Conservation (phyloP, 345 rosid genomes). For the Rhodamnia argentea region DNA sequence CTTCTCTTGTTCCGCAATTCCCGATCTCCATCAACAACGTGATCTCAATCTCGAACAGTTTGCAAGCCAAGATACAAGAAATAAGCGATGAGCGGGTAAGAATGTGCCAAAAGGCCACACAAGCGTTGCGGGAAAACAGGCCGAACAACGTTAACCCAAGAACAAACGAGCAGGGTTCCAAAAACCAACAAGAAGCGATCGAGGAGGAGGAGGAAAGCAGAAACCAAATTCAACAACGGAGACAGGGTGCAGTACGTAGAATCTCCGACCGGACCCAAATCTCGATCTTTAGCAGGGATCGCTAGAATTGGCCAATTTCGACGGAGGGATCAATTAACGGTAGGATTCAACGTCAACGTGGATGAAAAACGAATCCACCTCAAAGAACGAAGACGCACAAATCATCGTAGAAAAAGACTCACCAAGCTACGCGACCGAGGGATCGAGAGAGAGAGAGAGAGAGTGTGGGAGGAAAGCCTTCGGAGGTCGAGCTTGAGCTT, state of each 20-base stretch:
- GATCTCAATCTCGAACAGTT: not conserved
- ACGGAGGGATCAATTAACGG: not conserved
- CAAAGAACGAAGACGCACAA: not conserved
- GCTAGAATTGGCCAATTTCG: not conserved
- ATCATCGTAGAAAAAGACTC: not conserved
- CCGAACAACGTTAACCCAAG: not conserved
- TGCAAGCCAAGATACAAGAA: not conserved
- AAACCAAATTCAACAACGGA: not conserved
- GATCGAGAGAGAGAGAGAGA: not conserved
- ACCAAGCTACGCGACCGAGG: not conserved
- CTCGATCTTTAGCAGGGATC: not conserved
- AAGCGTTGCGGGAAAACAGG: not conserved
- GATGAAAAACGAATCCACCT: not conserved
- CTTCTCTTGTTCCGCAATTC: not conserved
- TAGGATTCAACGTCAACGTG: not conserved
- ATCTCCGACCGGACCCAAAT: not conserved
- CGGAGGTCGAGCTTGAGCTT: not conserved
- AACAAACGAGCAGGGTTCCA: not conserved
- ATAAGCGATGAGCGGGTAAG: not conserved
- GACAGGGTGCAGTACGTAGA: not conserved
- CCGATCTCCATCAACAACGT: not conserved
- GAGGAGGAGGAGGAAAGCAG: not conserved
- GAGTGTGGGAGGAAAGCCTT: not conserved
- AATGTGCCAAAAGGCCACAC: not conserved
- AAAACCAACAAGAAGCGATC: not conserved